phyloP scores from a whole-genome alignment of 164 flowering plant genomes.

The grape (Vitis vinifera) region ASM3070453v1 NC_081814.1:10068501-10069000 shows the following conservation, averaged over 20 bases:
- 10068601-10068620: constrained; percentile 95
- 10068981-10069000: constrained; percentile 59
- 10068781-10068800: constrained; percentile 73
- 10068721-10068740: neutral
- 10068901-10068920: constrained; percentile 92
- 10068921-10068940: constrained; percentile 85
- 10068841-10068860: constrained; percentile 97
- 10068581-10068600: constrained; percentile 89
- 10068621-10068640: constrained; percentile 91
- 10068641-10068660: constrained; percentile 95
- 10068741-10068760: neutral
- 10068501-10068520: constrained; percentile 89
- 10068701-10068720: constrained; percentile 2
- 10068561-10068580: constrained; percentile 95
- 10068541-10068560: constrained; percentile 86
- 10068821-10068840: constrained; percentile 88
- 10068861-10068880: constrained; percentile 97
- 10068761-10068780: neutral
- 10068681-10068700: constrained; percentile 96
- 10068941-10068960: constrained; percentile 89
- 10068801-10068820: constrained; percentile 94
- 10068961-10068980: constrained; percentile 76
- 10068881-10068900: constrained; percentile 81
- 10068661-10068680: constrained; percentile 99
- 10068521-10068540: constrained; percentile 93